Base-by-base conservation (phyloP, 129 eudicot genomes). In the Flaveria trinervia region DNA sequence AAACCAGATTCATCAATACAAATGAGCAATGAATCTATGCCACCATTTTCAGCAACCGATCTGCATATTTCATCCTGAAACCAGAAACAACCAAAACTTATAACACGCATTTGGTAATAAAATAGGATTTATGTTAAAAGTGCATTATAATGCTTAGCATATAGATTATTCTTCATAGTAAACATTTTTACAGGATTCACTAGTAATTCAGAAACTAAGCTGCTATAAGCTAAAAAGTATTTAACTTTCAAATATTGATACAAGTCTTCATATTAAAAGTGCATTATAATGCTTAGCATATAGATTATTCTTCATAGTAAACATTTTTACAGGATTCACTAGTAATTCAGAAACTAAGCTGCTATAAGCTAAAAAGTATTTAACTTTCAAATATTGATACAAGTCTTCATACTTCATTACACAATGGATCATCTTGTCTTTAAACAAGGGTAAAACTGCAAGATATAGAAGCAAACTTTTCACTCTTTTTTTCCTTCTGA, bases 21-120 rank as follows among this genome's bases (percentile, higher is more conserved):
- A 50, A 74, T 18, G 52, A 95, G 88, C 82, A 92, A 75, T 68
- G 93, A 90, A 89, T 95, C 99, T 73, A 95, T 86, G 71, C 97
- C 97, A 54, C 96, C 97, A 67, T 65, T 75, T 59, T 86, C 86
- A 83, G 99, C 96, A 68, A 92, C 84, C 8, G 96, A 87, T 85
- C 92, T 86, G 86, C 99, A 95, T 81, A 95, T 95, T 60, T 95
- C 99, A 88, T 95, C 99, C 99, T 95, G 88, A 78, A 88, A 68
- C 57, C 11, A 71, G 50, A 77, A 77, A 44, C 75, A 80, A 2
- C 62, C 77, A 18, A 71, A 23, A 67, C 3, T 26, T 36, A n/a
- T 50, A 65, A 68, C 57, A 54, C 28, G 5, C 4, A 30, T 4
- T n/a, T 57, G 69, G 33, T 64, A 7, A 30, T 28, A 62, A 26